phyloP scores from a whole-genome alignment of 208 protist species.

The Crithidia sp. region DNA sequence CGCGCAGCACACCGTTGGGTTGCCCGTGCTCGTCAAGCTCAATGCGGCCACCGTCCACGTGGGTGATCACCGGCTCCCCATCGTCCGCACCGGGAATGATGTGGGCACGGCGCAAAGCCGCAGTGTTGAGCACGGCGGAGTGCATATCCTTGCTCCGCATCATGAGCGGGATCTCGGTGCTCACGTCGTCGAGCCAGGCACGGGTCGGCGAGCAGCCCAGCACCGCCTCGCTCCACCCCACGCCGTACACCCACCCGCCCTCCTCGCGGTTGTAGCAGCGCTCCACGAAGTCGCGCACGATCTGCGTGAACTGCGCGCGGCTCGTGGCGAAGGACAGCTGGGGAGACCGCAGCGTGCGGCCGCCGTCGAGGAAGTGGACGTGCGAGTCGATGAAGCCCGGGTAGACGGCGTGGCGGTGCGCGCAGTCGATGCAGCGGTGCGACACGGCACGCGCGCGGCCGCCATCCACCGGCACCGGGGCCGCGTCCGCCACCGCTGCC shows the following conservation, averaged over 20 bases:
- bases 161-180: slow-evolving; percentile 42
- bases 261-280: slow-evolving; percentile 16
- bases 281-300: slow-evolving; percentile 43
- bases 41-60: slow-evolving; percentile 41
- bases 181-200: slow-evolving; percentile 64
- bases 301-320: slow-evolving; percentile 37
- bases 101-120: slow-evolving; percentile 44
- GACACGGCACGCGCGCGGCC: slow-evolving; percentile 31
- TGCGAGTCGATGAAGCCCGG: slow-evolving; percentile 77
- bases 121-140: slow-evolving; percentile 58
- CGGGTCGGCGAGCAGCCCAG: slow-evolving; percentile 54
- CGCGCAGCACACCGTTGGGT: slow-evolving; percentile 65
- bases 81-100: slow-evolving; percentile 47
- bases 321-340: slow-evolving; percentile 30
- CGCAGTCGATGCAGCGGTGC: slow-evolving; percentile 53
- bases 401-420: slow-evolving; percentile 36
- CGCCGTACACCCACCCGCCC: slow-evolving; percentile 50
- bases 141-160: slow-evolving; percentile 65
- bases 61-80: slow-evolving; percentile 39
- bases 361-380: slow-evolving; percentile 64
- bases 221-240: slow-evolving; percentile 57
- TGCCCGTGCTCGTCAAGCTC: slow-evolving; percentile 42
- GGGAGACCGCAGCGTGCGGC: slow-evolving; percentile 39
- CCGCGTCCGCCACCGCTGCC: slow-evolving; percentile 11
- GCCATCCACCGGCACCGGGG: slow-evolving; percentile 21